phyloP scores from a whole-genome alignment of 2,329 filamentous ascomycete species.

The Fusarium temperatum region DNA sequence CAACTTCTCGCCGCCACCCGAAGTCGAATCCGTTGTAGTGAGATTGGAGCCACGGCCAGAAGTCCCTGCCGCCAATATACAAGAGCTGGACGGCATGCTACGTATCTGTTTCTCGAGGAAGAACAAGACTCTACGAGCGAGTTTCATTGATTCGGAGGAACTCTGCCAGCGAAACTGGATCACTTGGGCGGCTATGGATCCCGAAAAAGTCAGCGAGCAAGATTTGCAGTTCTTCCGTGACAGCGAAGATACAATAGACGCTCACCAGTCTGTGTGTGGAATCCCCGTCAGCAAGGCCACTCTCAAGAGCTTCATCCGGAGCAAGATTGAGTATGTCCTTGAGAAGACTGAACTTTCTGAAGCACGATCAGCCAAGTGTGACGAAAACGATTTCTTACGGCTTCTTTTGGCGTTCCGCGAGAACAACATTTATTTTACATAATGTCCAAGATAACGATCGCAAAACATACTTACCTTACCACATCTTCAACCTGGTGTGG shows the following conservation, averaged over 20 bases:
- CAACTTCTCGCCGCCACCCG: not conserved
- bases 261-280: constrained; percentile 10
- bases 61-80: not conserved
- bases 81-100: not conserved
- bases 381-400: constrained; percentile 11
- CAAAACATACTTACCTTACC: not conserved
- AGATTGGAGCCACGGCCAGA: not conserved
- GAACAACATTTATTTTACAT: constrained; percentile 12
- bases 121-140: not conserved
- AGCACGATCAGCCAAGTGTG: constrained; percentile 10
- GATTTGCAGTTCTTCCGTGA: constrained; percentile 4
- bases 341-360: constrained; percentile 6
- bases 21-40: not conserved
- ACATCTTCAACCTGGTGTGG: not conserved
- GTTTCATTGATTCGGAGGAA: not conserved
- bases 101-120: not conserved
- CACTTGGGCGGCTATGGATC: not conserved
- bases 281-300: constrained; percentile 7
- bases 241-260: constrained; percentile 6
- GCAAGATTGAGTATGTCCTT: constrained; percentile 9
- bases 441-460: not conserved
- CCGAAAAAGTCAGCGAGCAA: constrained; percentile 7
- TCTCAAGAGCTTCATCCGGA: constrained; percentile 9
- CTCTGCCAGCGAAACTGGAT: not conserved
- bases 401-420: constrained; percentile 12